Conservation (phyloP, 176 grass and related monocot species). For the Poa annua region DNA sequence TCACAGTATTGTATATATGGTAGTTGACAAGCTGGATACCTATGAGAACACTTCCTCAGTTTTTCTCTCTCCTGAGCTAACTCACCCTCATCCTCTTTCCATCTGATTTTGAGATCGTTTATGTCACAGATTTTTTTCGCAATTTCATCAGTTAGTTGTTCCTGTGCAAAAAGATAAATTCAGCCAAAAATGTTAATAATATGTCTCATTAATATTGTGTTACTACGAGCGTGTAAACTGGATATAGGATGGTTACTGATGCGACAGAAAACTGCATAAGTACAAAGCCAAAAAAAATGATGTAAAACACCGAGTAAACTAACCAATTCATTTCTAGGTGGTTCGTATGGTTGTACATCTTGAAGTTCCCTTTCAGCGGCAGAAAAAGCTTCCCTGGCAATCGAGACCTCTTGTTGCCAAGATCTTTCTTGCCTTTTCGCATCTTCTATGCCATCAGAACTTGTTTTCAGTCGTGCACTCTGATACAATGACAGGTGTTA, state of each 20-base stretch:
- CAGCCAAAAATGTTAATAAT: conserved; percentile 8
- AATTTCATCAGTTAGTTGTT: conserved; percentile 47
- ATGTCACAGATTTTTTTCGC: conserved; percentile 35
- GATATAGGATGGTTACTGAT: background rate
- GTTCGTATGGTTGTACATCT: conserved; percentile 54
- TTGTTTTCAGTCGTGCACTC: conserved; percentile 57
- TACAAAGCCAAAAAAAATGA: background rate
- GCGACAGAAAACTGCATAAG: background rate
- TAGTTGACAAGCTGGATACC: conserved; percentile 46
- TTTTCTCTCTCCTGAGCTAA: conserved; percentile 56
- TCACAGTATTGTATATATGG: background rate
- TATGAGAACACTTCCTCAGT: conserved; percentile 57
- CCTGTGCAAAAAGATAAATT: conserved; percentile 46
- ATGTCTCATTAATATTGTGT: conserved; percentile 7
- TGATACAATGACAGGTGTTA: conserved; percentile 41
- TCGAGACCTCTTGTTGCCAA: conserved; percentile 70
- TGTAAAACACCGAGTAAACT: conserved; percentile 10
- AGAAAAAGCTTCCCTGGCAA: conserved; percentile 71
- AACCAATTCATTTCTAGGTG: conserved; percentile 68
- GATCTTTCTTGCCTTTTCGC: conserved; percentile 73
- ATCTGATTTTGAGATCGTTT: conserved; percentile 45
- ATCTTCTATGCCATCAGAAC: conserved; percentile 72
- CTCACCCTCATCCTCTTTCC: conserved; percentile 51
- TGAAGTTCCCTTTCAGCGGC: conserved; percentile 64
- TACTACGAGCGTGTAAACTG: background rate